Evolutionary conservation across 2,329 filamentous ascomycete species (phyloP), one percentile per base, ranked within the genome.

Genomic region (Colletotrichum tabaci): DNA sequence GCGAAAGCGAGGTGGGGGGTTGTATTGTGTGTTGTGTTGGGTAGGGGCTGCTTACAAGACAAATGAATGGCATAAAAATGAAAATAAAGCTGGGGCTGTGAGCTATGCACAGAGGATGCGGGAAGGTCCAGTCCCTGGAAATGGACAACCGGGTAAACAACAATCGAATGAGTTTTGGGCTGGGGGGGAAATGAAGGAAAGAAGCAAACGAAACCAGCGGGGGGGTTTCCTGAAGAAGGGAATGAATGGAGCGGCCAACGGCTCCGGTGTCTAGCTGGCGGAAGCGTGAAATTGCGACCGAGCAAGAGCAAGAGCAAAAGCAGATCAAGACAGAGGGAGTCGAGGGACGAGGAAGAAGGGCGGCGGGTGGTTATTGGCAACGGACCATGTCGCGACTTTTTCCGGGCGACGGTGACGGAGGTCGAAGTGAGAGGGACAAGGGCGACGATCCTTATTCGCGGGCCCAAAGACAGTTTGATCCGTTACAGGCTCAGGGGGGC

Each of bases 391-490:
- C 68, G 68, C 60, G 58, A 68, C 65, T 68, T 71, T 30, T 71
- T 21, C 68, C 65, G 46, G 58, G 46, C 44, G 65, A 68, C 52
- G 42, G 61, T 55, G 49, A 8, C 18, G 68, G 68, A 55, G 68
- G 65, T 42, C 53, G 46, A 38, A 44, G 35, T 68, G 65, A 40
- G 65, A 71, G 47, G 68, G 53, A 68, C 68, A 68, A 68, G 68
- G 68, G 68, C 52, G 68, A 71, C 65, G 68, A 71, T 71, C 68
- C 68, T 71, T 68, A 71, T 71, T 71, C 68, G 68, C 58, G 68
- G 61, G 30, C 65, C 65, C 65, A 60, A 69, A 71, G 68, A 71
- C 68, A 71, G 46, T 63, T 35, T 60, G 65, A 71, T 63, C 53
- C 65, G 68, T 68, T 42, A 47, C 65, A 71, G 66, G 57, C 23